phyloP scores from a whole-genome alignment of 192 early-diverging fungal genomes.

The Thoreauomyces humboldtii region DNA sequence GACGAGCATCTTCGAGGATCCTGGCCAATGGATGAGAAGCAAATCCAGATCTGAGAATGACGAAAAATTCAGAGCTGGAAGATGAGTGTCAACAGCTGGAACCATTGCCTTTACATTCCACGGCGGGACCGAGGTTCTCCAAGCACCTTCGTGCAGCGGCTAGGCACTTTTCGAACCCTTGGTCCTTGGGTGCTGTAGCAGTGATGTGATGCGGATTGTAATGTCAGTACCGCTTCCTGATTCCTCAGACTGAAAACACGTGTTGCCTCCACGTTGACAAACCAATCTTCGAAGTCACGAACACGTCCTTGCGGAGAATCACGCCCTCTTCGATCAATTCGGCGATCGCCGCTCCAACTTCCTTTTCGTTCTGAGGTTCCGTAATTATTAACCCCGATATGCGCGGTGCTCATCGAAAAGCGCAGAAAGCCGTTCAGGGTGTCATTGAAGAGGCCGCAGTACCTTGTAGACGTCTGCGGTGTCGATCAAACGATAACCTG shows the following conservation, averaged over 20 bases:
- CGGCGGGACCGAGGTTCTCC: constrained; percentile 23
- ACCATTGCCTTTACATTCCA: constrained; percentile 8
- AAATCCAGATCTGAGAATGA: constrained; percentile 22
- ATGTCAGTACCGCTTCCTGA: background rate
- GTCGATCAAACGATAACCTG: constrained; percentile 30
- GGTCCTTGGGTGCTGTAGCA: constrained; percentile 27
- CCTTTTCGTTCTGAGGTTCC: constrained; percentile 33
- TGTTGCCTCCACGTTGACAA: no score
- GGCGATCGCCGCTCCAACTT: constrained; percentile 21
- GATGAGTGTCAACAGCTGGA: background rate
- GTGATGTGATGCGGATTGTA: background rate
- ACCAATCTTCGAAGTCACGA: constrained; percentile 45
- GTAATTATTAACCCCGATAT: no score
- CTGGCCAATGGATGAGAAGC: constrained; percentile 36
- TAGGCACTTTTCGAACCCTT: constrained; percentile 37
- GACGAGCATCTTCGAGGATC: constrained; percentile 16
- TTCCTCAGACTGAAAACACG: background rate
- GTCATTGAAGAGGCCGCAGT: background rate
- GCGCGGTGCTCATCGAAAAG: no score
- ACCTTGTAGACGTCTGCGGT: constrained; percentile 35
- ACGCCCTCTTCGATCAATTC: constrained; percentile 6
- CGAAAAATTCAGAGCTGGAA: background rate
- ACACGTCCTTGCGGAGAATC: constrained; percentile 30
- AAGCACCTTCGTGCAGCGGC: constrained; percentile 31
- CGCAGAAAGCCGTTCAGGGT: background rate